phyloP scores from a whole-genome alignment of 1,139 yeast genomes.

The Magnusiomyces sp. region DNA sequence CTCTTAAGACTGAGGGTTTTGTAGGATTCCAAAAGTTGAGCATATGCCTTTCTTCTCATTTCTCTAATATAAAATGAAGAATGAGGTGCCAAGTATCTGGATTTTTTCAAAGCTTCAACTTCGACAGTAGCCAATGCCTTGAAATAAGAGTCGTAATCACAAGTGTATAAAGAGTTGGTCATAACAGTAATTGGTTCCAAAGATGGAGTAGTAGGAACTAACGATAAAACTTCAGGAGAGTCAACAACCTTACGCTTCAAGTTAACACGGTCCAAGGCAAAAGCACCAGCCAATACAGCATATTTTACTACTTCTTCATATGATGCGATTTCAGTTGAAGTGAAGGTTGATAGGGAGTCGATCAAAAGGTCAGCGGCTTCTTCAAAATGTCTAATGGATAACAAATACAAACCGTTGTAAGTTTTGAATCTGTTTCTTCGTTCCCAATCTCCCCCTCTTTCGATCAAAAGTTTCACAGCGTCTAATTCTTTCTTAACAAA shows the following conservation, averaged over 20 bases:
- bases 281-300: conserved; percentile 79
- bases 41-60: conserved; percentile 90
- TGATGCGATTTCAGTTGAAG: conserved; percentile 85
- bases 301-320: conserved; percentile 87
- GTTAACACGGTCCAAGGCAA: conserved; percentile 75
- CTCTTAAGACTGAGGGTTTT: conserved; percentile 81
- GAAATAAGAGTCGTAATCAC: conserved; percentile 80
- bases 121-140: conserved; percentile 70
- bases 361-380: conserved; percentile 79
- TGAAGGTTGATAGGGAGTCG: conserved; percentile 90
- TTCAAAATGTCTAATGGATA: conserved; percentile 78
- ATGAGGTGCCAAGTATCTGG: conserved; percentile 72
- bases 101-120: conserved; percentile 60
- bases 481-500: conserved; percentile 69
- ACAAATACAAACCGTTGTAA: conserved; percentile 71
- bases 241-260: conserved; percentile 79
- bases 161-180: conserved; percentile 80
- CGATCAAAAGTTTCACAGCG: conserved; percentile 64
- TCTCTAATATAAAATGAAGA: conserved; percentile 81
- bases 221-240: conserved; percentile 85
- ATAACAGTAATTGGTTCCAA: conserved; percentile 76
- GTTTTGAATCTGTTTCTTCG: conserved; percentile 92
- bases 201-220: conserved; percentile 61
- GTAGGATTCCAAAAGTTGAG: conserved; percentile 89
- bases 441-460: conserved; percentile 99